Evolutionary conservation across 129 eudicot species (phyloP).

Genomic region (Centrapalus pauciflorus): DNA sequence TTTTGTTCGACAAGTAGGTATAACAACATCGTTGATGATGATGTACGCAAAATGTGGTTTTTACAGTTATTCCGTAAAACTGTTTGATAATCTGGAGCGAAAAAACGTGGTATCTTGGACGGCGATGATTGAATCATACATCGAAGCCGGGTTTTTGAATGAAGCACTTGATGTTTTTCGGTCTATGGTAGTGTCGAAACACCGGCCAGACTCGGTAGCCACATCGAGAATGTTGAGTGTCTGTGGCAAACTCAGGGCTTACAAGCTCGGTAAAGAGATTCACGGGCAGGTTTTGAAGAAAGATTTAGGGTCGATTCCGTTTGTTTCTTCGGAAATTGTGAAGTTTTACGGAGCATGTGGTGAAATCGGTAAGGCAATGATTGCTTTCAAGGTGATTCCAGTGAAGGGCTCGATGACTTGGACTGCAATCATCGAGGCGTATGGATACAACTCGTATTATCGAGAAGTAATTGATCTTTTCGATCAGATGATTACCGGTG

Average conservation of each 20-base stretch:
- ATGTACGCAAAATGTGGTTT: constrained; percentile 82
- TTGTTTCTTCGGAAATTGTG: constrained; percentile 59
- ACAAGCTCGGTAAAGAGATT: constrained; percentile 75
- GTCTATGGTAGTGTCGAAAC: constrained; percentile 57
- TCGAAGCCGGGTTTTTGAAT: constrained; percentile 29
- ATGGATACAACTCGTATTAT: constrained; percentile 38
- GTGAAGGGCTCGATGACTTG: constrained; percentile 65
- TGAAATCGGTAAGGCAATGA: constrained; percentile 39
- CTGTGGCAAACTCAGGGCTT: constrained; percentile 42
- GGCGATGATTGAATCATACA: constrained; percentile 63
- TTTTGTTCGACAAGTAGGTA: constrained; percentile 44
- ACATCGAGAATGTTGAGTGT: constrained; percentile 48
- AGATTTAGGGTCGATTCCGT: constrained; percentile 46
- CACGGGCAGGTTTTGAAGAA: constrained; percentile 73
- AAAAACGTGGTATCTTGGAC: constrained; percentile 82
- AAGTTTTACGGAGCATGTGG: constrained; percentile 70
- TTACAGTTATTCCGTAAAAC: constrained; percentile 32
- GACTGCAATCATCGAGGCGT: constrained; percentile 78
- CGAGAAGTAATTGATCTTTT: constrained; percentile 52
- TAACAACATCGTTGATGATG: constrained; percentile 67
- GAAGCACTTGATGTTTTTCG: constrained; percentile 71
- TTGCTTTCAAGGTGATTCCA: constrained; percentile 42
- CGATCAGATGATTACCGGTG: constrained; percentile 44
- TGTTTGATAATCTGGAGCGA: constrained; percentile 47
- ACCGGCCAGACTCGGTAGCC: constrained; percentile 70